A percentile compares a stretch with the other conserved stretches of the same genome.
These are phyloP conservation scores for Fagus sylvatica DNA, from an alignment of 306 rosid species.

Conservation along the genomic window DNA sequence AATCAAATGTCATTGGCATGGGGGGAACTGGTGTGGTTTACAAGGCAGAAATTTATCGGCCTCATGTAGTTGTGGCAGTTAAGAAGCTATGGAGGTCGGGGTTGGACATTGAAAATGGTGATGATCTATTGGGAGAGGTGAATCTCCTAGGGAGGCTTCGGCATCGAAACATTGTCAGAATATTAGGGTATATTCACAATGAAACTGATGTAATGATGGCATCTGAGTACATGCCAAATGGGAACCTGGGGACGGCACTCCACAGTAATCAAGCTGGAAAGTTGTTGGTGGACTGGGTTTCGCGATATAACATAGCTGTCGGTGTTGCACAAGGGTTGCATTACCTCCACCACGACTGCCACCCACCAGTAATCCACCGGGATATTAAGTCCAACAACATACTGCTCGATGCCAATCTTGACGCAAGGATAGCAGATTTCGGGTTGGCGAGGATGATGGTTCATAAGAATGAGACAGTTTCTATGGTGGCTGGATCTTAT, in stretches of 20 bases:
- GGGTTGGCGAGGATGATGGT: constrained; percentile 86
- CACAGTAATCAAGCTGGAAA: constrained; percentile 65
- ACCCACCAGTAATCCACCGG: constrained; percentile 74
- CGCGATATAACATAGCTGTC: constrained; percentile 77
- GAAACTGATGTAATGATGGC: constrained; percentile 71
- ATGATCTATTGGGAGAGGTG: constrained; percentile 68
- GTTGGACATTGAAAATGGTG: constrained; percentile 51
- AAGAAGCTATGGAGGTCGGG: constrained; percentile 79
- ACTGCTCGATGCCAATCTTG: constrained; percentile 76
- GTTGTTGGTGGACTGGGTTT: constrained; percentile 83
- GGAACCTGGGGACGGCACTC: constrained; percentile 79
- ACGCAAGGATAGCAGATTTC: constrained; percentile 88
- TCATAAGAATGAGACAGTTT: constrained; percentile 77
- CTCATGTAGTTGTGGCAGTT: constrained; percentile 64
- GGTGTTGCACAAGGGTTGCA: constrained; percentile 86
- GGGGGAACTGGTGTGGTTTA: constrained; percentile 85
- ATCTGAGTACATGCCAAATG: constrained; percentile 81
- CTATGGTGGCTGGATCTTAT: constrained; percentile 86
- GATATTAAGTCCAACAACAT: constrained; percentile 91
- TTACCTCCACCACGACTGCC: constrained; percentile 92
- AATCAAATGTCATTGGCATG: constrained; percentile 78
- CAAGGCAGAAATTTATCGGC: constrained; percentile 77
- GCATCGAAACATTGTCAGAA: constrained; percentile 81
- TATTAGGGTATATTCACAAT: constrained; percentile 83
- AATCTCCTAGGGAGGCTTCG: constrained; percentile 78